Evolutionary conservation across 1,284 basidiomycete genomes (phyloP).

Genomic region (Vanrija sp.): DNA sequence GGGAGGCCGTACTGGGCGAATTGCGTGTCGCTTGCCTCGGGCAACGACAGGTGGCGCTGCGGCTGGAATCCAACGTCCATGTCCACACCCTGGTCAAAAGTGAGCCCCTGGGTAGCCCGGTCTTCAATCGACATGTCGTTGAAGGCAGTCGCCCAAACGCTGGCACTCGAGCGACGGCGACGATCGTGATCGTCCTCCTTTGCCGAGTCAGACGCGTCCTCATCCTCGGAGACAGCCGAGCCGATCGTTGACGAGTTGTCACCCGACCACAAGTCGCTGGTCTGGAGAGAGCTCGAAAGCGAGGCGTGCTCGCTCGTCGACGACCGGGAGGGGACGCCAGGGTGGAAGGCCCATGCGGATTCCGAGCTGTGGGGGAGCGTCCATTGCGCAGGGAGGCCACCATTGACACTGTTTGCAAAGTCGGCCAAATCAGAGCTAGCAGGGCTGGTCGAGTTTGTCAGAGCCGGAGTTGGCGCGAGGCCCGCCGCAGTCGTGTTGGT

Average conservation of each 20-base stretch:
- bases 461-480: conserved; percentile 30
- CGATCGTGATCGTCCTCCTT: conserved; percentile 3
- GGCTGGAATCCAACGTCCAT: neutral
- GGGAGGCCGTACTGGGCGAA: no score
- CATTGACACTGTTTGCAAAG: neutral
- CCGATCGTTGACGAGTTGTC: no score
- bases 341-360: neutral
- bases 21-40: no score
- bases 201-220: neutral
- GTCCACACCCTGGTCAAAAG: neutral
- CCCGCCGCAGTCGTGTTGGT: conserved; percentile 3
- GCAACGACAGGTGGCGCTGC: conserved; percentile 8
- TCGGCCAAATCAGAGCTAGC: conserved; percentile 11
- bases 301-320: neutral
- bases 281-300: neutral
- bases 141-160: conserved; percentile 38
- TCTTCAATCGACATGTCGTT: conserved; percentile 41
- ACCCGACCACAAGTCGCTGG: neutral
- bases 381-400: neutral
- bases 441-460: conserved; percentile 36
- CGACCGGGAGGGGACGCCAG: neutral
- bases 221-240: conserved; percentile 2
- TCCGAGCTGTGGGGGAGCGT: neutral
- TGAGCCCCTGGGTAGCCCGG: neutral
- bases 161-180: conserved; percentile 30